Evolutionary conservation across 2,329 filamentous ascomycete genomes (phyloP).

Genomic region (Fusarium domesticum): DNA sequence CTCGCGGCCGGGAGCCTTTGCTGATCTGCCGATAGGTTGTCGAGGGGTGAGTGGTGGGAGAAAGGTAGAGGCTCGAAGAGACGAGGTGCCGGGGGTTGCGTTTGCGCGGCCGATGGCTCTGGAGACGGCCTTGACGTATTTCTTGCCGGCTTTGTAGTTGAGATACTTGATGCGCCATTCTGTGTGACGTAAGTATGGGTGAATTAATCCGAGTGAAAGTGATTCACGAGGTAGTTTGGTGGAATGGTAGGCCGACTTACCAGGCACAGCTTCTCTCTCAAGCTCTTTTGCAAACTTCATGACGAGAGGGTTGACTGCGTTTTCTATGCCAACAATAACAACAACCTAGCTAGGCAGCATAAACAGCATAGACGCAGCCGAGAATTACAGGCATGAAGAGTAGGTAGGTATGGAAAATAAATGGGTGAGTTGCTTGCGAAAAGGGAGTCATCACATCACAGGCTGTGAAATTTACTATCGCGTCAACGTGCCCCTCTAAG

Average conservation of each 20-base stretch:
- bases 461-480: constrained; percentile 6
- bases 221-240: background rate
- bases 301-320: constrained; percentile 26
- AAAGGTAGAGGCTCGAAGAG: constrained; percentile 34
- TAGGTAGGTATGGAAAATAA: no score
- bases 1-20: constrained; percentile 3
- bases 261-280: constrained; percentile 83
- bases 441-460: background rate
- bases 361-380: constrained; percentile 3
- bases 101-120: constrained; percentile 66
- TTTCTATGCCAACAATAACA: constrained; percentile 2
- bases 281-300: constrained; percentile 76
- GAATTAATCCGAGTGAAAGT: background rate
- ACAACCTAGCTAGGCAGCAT: constrained; percentile 10
- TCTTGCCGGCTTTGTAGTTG: constrained; percentile 94
- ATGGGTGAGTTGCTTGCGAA: background rate
- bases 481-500: constrained; percentile 21
- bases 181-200: constrained; percentile 30
- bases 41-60: constrained; percentile 26
- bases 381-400: background rate
- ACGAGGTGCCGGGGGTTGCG: constrained; percentile 45
- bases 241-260: constrained; percentile 38
- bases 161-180: constrained; percentile 94
- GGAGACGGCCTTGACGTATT: constrained; percentile 80
- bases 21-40: constrained; percentile 7